Evolutionary conservation across 192 early-diverging fungal species (phyloP).

Genomic region (Phlyctochytrium planicorne): DNA sequence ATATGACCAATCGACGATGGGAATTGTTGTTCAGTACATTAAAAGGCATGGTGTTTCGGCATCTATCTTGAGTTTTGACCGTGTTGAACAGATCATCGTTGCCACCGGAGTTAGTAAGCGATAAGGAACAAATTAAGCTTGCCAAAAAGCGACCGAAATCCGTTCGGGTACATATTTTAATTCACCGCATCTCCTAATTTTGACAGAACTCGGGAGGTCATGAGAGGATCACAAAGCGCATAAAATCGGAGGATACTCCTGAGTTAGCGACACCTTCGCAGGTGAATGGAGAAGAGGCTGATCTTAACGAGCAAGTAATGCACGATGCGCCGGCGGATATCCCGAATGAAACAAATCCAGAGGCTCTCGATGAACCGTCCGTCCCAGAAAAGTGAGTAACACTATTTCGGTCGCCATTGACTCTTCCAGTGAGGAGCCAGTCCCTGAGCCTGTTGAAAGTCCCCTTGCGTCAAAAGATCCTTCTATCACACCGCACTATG

Average conservation of each 20-base stretch:
- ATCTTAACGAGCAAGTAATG: no score
- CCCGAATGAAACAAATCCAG: no score
- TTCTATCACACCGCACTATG: background rate
- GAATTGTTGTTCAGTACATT: slow-evolving; percentile 56
- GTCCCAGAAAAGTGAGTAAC: no score
- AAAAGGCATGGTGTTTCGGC: slow-evolving; percentile 35
- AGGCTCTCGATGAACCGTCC: no score
- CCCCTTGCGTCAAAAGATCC: background rate
- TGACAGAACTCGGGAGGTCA: background rate
- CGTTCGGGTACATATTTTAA: background rate
- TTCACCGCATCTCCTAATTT: no score
- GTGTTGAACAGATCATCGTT: background rate
- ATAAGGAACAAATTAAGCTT: background rate
- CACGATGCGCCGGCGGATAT: no score
- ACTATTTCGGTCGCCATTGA: no score
- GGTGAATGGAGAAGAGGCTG: no score
- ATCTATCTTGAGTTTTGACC: background rate
- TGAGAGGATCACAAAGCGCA: background rate
- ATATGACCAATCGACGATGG: slow-evolving; percentile 69
- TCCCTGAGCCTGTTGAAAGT: background rate
- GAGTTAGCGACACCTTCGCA: background rate
- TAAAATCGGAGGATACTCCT: background rate
- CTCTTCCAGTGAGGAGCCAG: no score
- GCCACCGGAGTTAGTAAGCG: slow-evolving; percentile 11
- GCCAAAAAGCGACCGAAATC: slow-evolving; percentile 21